phyloP scores from a whole-genome alignment of 169 alveolate genomes.

The Sarcocystis neurona region DNA sequence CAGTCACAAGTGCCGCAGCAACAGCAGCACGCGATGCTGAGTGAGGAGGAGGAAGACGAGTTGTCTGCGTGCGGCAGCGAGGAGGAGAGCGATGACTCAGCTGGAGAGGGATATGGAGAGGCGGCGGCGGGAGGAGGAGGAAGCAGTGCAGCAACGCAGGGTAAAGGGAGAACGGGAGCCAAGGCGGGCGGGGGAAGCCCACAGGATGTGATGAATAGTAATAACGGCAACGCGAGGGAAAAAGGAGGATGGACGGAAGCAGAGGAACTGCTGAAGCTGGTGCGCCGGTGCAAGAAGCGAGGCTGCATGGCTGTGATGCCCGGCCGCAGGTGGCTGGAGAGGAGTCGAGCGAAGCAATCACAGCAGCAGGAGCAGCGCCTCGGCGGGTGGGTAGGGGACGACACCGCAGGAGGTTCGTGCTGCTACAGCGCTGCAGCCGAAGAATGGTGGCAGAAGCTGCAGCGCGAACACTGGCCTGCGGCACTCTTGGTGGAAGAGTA shows the following conservation, averaged over 20 bases:
- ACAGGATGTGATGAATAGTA: conserved; percentile 10
- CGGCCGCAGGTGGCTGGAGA: too few relatives aligned
- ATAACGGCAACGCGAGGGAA: too few relatives aligned
- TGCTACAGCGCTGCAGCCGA: too few relatives aligned
- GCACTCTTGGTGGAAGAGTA: conserved; percentile 45
- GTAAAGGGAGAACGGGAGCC: neutral
- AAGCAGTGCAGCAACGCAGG: neutral
- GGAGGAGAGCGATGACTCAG: conserved; percentile 23
- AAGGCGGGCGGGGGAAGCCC: neutral
- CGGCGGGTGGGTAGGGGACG: too few relatives aligned
- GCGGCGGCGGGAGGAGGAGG: neutral
- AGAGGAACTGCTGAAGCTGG: conserved; percentile 49
- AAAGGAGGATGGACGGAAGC: conserved; percentile 8
- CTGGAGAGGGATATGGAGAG: conserved; percentile 23
- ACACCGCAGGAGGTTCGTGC: too few relatives aligned
- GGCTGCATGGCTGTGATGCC: too few relatives aligned
- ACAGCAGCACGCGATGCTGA: neutral
- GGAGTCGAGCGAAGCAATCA: too few relatives aligned
- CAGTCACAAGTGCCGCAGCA: too few relatives aligned
- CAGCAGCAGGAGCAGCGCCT: too few relatives aligned
- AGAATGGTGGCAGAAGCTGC: conserved; percentile 50
- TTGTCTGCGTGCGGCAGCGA: conserved; percentile 40
- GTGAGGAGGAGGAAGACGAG: neutral
- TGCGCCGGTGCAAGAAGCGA: conserved; percentile 46
- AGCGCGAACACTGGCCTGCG: conserved; percentile 45